A percentile compares a stretch with the other conserved stretches of the same genome.
Evolutionary conservation across 2,329 filamentous ascomycete species (phyloP).

Genomic region (Alternaria conjuncta): DNA sequence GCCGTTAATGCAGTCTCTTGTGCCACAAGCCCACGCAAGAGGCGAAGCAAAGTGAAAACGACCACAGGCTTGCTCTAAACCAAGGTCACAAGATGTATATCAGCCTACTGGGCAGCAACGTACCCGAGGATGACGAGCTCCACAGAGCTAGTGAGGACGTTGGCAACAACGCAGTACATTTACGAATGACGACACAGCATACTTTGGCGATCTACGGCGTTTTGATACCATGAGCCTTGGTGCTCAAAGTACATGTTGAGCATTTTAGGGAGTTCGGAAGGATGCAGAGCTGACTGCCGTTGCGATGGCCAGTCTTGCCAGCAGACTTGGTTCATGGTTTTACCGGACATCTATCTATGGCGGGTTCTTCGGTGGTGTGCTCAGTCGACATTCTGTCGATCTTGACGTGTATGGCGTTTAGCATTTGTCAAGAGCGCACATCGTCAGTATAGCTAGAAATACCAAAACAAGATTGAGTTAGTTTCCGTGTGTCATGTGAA

Average conservation of each 20-base stretch:
- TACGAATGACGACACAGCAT: conserved; percentile 26
- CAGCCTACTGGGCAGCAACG: background rate
- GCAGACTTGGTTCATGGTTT: background rate
- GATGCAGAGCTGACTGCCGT: background rate
- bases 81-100: background rate
- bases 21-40: conserved; percentile 4
- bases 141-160: background rate
- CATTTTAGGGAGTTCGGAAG: conserved; percentile 24
- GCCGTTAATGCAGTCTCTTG: conserved; percentile 20
- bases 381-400: background rate
- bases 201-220: conserved; percentile 26
- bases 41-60: background rate
- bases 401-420: background rate
- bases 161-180: conserved; percentile 4
- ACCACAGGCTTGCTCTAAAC: background rate
- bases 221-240: conserved; percentile 27
- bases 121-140: background rate
- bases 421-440: background rate
- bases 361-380: background rate
- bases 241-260: conserved; percentile 12
- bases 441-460: background rate
- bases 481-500: background rate
- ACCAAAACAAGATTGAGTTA: background rate
- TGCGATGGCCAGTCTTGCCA: background rate
- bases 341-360: background rate